These are phyloP conservation scores for Arthrobotrys conoides DNA, from an alignment of 2,329 filamentous ascomycete genomes.

Conservation along the genomic window DNA sequence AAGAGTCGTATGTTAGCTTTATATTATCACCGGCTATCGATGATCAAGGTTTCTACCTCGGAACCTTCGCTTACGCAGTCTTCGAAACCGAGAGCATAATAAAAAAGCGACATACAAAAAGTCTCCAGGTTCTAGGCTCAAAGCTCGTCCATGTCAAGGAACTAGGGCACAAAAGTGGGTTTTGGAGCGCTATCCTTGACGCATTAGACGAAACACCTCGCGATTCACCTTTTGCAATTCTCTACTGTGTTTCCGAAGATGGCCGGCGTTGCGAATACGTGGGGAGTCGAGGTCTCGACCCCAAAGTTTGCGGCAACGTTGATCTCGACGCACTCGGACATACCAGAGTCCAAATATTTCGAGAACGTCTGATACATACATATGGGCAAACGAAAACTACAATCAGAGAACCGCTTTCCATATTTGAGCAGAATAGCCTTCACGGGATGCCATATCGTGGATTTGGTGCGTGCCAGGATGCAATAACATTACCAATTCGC, in stretches of 20 bases:
- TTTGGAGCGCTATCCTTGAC: conserved; percentile 62
- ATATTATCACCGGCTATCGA: conserved; percentile 62
- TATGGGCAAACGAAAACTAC: conserved; percentile 34
- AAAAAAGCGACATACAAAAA: conserved; percentile 62
- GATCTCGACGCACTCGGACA: conserved; percentile 28
- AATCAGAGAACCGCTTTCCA: conserved; percentile 33
- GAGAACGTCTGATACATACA: conserved; percentile 51
- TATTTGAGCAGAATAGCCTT: conserved; percentile 17
- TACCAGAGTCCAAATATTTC: conserved; percentile 30
- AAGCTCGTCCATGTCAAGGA: conserved; percentile 51
- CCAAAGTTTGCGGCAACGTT: conserved; percentile 44
- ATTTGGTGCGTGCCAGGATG: conserved; percentile 72
- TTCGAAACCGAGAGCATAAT: conserved; percentile 62
- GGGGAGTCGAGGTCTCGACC: conserved; percentile 43
- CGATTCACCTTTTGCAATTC: conserved; percentile 62
- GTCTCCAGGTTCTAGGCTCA: conserved; percentile 61
- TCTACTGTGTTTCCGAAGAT: conserved; percentile 55
- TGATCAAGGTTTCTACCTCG: conserved; percentile 59
- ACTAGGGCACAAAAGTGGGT: conserved; percentile 39
- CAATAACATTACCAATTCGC: conserved; percentile 86
- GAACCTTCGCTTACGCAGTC: conserved; percentile 62
- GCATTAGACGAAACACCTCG: conserved; percentile 62
- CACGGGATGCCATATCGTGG: conserved; percentile 37
- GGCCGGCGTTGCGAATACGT: conserved; percentile 50
- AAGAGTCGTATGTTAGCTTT: conserved; percentile 63